Evolutionary conservation across 805 yeast species (phyloP).

Genomic region (Jamesozyma jinghongensis): DNA sequence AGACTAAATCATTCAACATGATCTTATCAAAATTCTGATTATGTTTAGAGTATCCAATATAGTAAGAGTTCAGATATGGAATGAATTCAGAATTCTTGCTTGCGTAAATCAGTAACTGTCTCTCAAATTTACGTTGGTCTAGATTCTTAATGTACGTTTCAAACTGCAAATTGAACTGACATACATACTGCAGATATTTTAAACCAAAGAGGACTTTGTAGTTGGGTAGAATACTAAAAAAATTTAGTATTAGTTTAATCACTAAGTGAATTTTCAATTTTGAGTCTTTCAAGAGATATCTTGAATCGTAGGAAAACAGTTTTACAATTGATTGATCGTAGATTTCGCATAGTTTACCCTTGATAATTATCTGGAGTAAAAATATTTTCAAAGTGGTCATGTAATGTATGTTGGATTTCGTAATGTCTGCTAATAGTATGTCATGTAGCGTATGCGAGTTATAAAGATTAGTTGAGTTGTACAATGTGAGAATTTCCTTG

Average conservation of each 20-base stretch:
- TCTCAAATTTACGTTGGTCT: slow-evolving; percentile 9
- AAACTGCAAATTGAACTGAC: slow-evolving; percentile 16
- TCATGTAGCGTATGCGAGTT: slow-evolving; percentile 12
- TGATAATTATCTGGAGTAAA: slow-evolving; percentile 22
- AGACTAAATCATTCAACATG: slow-evolving; percentile 13
- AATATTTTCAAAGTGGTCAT: slow-evolving; percentile 23
- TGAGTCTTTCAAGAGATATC: slow-evolving; percentile 16
- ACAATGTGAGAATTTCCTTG: slow-evolving; percentile 15
- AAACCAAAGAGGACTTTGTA: slow-evolving; percentile 22
- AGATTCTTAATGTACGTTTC: slow-evolving; percentile 20
- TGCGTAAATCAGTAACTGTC: slow-evolving; percentile 9
- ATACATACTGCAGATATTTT: slow-evolving; percentile 26
- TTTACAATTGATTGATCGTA: slow-evolving; percentile 11
- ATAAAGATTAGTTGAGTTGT: slow-evolving; percentile 16
- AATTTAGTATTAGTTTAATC: slow-evolving; percentile 21
- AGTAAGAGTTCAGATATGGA: slow-evolving; percentile 10
- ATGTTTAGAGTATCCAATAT: slow-evolving; percentile 13
- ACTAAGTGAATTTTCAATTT: slow-evolving; percentile 16
- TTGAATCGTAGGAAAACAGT: slow-evolving; percentile 19
- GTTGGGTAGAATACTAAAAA: slow-evolving; percentile 14
- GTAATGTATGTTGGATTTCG: slow-evolving; percentile 14
- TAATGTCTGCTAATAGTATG: slow-evolving; percentile 20
- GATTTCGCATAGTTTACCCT: slow-evolving; percentile 7
- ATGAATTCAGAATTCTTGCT: background rate
- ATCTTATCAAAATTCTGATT: slow-evolving; percentile 12